Evolutionary conservation across 139 green algal species (phyloP).

Genomic region (Chlamydomonas sp.): DNA sequence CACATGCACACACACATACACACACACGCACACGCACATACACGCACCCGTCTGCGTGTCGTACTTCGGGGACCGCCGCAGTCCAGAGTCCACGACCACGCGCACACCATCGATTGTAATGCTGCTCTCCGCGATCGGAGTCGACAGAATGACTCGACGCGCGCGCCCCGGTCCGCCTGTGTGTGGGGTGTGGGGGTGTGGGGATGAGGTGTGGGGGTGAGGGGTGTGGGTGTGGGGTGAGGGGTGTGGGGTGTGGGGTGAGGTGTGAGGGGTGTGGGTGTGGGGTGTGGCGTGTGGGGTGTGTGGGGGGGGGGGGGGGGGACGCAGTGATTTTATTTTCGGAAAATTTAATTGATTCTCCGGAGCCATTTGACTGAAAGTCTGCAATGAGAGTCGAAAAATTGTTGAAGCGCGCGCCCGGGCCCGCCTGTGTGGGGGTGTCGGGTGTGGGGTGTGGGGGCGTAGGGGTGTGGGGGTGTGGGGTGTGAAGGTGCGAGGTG

Average conservation of each 20-base stretch:
- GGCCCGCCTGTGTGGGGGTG: too few relatives aligned
- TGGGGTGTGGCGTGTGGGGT: background rate
- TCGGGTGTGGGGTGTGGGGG: too few relatives aligned
- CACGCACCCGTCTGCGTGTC: slow-evolving; percentile 32
- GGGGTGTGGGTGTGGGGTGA: background rate
- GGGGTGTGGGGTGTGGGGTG: too few relatives aligned
- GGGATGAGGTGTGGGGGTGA: background rate
- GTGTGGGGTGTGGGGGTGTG: background rate
- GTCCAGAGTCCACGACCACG: slow-evolving; percentile 56
- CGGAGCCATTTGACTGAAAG: too few relatives aligned
- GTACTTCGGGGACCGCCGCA: slow-evolving; percentile 31
- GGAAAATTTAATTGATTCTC: too few relatives aligned
- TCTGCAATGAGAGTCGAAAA: too few relatives aligned
- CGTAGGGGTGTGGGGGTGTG: too few relatives aligned
- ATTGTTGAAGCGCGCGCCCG: too few relatives aligned
- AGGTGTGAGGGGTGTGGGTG: background rate
- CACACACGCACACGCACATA: too few relatives aligned
- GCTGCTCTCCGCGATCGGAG: slow-evolving; percentile 52
- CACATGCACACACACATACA: too few relatives aligned
- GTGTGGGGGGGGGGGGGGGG: background rate
- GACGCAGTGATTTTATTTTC: background rate
- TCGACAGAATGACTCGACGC: slow-evolving; percentile 53
- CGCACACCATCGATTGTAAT: slow-evolving; percentile 59
- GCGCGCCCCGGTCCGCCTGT: background rate
- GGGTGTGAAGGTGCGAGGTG: too few relatives aligned